Conservation (phyloP, 306 rosid species). For the Acacia melanoxylon region DNA sequence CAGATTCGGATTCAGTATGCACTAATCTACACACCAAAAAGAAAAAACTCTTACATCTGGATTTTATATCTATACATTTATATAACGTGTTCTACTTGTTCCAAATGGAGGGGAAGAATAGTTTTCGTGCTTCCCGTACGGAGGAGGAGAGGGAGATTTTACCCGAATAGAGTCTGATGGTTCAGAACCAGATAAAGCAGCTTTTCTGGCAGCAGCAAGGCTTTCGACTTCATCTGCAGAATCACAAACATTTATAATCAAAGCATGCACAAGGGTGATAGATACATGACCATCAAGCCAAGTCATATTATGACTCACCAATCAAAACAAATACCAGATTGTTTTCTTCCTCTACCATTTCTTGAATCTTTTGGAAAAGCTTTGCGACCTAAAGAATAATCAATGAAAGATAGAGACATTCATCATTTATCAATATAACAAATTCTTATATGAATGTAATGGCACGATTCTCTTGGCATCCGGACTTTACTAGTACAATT, state of each 20-base stretch:
- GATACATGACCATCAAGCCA: conserved; percentile 29
- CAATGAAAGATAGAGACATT: conserved; percentile 14
- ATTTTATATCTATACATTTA: neutral
- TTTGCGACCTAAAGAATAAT: conserved; percentile 68
- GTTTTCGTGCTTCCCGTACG: neutral
- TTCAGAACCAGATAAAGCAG: conserved; percentile 97
- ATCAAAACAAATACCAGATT: conserved; percentile 98
- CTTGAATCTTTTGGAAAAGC: conserved; percentile 71
- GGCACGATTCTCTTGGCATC: conserved; percentile 5
- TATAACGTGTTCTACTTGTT: neutral
- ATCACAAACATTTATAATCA: conserved; percentile 32
- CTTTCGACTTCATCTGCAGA: conserved; percentile 95
- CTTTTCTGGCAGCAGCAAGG: conserved; percentile 96
- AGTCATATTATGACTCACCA: conserved; percentile 62
- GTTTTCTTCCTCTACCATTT: conserved; percentile 90
- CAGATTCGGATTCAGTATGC: conserved; percentile 32
- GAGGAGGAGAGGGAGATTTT: conserved; percentile 30
- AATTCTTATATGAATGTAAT: neutral
- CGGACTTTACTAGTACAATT: neutral
- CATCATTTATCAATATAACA: conserved; percentile 8
- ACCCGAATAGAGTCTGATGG: conserved; percentile 99
- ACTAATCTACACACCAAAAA: conserved; percentile 14
- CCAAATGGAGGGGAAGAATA: neutral
- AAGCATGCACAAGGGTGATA: conserved; percentile 30
- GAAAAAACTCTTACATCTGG: neutral